A percentile compares a stretch with the other conserved stretches of the same genome.
Conservation (phyloP, 106 monocot genomes). For the Vanilla planifolia region DNA sequence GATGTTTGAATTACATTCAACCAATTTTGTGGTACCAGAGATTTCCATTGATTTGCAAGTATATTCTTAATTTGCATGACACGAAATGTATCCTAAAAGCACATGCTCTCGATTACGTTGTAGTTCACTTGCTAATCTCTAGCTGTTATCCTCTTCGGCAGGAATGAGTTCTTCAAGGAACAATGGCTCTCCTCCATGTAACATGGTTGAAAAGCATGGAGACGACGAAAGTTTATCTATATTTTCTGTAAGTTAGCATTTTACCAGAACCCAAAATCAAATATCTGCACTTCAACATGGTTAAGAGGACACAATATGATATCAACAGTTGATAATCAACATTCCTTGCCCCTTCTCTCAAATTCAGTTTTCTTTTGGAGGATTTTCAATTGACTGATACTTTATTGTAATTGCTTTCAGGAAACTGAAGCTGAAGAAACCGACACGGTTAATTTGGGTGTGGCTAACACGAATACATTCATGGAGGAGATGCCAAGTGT, state of each 20-base stretch:
- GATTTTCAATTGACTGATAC: not conserved
- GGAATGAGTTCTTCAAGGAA: conserved; percentile 17
- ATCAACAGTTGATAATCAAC: not conserved
- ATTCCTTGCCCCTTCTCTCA: not conserved
- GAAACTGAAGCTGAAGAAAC: conserved; percentile 5
- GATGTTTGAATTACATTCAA: too few relatives aligned
- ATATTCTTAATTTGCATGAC: too few relatives aligned
- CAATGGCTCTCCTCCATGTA: conserved; percentile 7
- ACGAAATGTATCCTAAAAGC: too few relatives aligned
- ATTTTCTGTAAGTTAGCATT: not conserved
- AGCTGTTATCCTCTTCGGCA: conserved; percentile 13
- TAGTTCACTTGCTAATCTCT: not conserved
- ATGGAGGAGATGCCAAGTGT: conserved; percentile 50
- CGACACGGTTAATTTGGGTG: conserved; percentile 9
- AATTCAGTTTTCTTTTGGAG: not conserved
- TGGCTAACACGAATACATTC: conserved; percentile 31
- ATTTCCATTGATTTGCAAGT: too few relatives aligned
- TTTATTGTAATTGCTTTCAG: conserved; percentile 17
- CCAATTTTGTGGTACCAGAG: too few relatives aligned
- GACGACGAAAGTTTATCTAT: not conserved
- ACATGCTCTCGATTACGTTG: not conserved
- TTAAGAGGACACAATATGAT: not conserved
- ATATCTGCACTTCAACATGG: not conserved
- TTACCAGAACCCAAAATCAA: not conserved
- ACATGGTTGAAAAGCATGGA: conserved; percentile 7